Percentiles rank a stretch among this genome's conserved stretches.
Conservation (phyloP, 306 rosid genomes). For the Acacia confusa region DNA sequence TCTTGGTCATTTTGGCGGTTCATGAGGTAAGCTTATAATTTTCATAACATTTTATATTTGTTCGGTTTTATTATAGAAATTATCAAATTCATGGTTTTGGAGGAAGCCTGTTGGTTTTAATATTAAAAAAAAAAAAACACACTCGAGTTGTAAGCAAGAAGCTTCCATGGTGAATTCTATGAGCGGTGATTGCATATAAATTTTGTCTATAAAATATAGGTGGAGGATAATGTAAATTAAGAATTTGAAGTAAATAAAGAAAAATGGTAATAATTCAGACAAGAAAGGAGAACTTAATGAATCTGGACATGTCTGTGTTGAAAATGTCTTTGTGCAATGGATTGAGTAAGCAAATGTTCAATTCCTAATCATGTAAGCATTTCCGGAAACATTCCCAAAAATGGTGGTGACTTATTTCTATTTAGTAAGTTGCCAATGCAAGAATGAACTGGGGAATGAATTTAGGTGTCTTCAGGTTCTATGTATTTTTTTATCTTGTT, state of each 20-base stretch:
- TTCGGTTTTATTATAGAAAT: too few species aligned
- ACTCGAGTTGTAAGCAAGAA: too few species aligned
- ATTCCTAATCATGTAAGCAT: not conserved
- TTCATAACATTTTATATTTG: not conserved
- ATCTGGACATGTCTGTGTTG: conserved; percentile 3
- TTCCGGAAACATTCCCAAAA: not conserved
- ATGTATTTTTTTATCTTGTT: too few species aligned
- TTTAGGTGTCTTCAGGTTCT: not conserved
- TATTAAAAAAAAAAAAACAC: too few species aligned
- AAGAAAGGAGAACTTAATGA: conserved; percentile 9
- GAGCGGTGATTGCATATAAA: not conserved
- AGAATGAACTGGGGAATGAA: not conserved
- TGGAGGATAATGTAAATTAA: not conserved
- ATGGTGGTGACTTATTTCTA: not conserved
- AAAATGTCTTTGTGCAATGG: conserved; percentile 20
- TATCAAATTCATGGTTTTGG: not conserved
- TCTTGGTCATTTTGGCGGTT: not conserved
- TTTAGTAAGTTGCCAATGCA: not conserved
- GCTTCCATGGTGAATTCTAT: not conserved
- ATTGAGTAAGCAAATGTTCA: not conserved
- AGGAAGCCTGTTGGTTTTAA: not conserved
- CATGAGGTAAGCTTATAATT: not conserved
- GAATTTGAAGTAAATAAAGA: conserved; percentile 21
- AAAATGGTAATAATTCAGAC: not conserved
- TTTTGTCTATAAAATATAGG: too few species aligned